Conservation (phyloP, 2,329 filamentous ascomycete genomes). For the Cordyceps tenuipes region DNA sequence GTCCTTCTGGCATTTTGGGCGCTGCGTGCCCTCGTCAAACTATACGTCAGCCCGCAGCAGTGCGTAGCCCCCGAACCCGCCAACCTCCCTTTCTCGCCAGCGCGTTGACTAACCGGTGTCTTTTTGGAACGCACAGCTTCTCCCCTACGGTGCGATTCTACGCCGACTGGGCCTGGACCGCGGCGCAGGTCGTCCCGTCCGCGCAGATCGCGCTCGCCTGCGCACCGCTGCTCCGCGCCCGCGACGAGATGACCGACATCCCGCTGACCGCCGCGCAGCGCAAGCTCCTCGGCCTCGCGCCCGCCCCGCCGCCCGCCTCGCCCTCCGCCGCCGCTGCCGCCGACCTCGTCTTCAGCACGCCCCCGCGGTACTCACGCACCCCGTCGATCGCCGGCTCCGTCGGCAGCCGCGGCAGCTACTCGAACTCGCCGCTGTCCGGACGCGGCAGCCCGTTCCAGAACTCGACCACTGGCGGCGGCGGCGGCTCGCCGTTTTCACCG, state of each 20-base stretch:
- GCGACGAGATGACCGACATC: slow-evolving; percentile 79
- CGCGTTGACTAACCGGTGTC: not conserved
- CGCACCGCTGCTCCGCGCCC: slow-evolving; percentile 61
- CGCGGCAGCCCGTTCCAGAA: slow-evolving; percentile 37
- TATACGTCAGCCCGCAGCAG: slow-evolving; percentile 31
- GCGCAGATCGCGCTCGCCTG: slow-evolving; percentile 65
- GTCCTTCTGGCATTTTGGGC: slow-evolving; percentile 35
- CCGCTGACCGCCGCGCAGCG: slow-evolving; percentile 72
- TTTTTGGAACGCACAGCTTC: slow-evolving; percentile 21
- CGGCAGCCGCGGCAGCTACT: slow-evolving; percentile 48
- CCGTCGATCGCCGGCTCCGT: slow-evolving; percentile 56
- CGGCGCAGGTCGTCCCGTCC: slow-evolving; percentile 49
- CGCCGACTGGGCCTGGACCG: slow-evolving; percentile 36
- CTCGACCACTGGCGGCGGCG: slow-evolving; percentile 23
- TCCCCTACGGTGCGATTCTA: slow-evolving; percentile 27
- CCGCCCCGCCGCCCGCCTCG: slow-evolving; percentile 48
- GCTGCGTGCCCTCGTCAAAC: slow-evolving; percentile 25
- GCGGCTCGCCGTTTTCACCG: slow-evolving; percentile 36
- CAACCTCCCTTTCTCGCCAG: not conserved
- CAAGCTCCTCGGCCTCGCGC: slow-evolving; percentile 70
- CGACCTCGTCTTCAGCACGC: slow-evolving; percentile 61
- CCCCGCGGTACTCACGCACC: slow-evolving; percentile 76
- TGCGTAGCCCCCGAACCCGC: slow-evolving; percentile 21
- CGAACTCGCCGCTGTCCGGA: slow-evolving; percentile 48
- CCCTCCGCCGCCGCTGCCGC: slow-evolving; percentile 36